Evolutionary conservation across 352 stramenopile genomes (phyloP).

Genomic region (Phytophthora sp.): DNA sequence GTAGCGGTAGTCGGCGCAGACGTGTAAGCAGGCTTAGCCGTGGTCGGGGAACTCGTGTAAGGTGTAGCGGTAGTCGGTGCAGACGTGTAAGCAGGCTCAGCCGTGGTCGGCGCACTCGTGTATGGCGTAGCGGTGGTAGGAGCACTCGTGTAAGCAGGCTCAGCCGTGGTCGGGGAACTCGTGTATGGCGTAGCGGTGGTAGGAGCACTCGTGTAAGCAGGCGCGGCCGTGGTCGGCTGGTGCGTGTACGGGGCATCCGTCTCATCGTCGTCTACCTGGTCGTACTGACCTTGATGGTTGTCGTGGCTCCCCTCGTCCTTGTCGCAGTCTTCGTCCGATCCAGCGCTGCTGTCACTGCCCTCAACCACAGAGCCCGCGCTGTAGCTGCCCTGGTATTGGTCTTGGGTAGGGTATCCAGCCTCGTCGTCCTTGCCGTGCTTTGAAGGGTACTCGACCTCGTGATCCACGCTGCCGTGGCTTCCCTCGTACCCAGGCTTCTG

Average conservation of each 20-base stretch:
- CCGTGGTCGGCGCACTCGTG: not conserved
- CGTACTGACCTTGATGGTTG: constrained; percentile 1
- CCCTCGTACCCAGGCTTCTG: constrained; percentile 7
- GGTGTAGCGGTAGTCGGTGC: not conserved
- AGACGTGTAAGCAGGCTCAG: not conserved
- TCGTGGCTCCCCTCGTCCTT: not conserved
- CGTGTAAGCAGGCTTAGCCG: not conserved
- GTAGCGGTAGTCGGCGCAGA: not conserved
- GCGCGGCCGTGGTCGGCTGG: not conserved
- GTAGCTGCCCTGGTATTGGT: constrained; percentile 14
- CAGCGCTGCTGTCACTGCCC: not conserved
- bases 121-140: too few species aligned
- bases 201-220: not conserved
- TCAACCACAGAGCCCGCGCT: not conserved
- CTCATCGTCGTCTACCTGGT: not conserved
- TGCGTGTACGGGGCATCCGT: constrained; percentile 4
- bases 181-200: not conserved
- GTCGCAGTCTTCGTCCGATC: constrained; percentile 1
- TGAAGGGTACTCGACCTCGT: not conserved
- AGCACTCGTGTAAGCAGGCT: not conserved
- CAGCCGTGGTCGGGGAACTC: not conserved
- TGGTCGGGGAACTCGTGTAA: not conserved
- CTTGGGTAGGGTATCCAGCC: constrained; percentile 1
- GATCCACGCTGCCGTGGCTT: not conserved
- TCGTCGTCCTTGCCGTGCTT: not conserved